phyloP scores from a whole-genome alignment of 1,284 basidiomycete genomes.

The Ustilago crameri region DNA sequence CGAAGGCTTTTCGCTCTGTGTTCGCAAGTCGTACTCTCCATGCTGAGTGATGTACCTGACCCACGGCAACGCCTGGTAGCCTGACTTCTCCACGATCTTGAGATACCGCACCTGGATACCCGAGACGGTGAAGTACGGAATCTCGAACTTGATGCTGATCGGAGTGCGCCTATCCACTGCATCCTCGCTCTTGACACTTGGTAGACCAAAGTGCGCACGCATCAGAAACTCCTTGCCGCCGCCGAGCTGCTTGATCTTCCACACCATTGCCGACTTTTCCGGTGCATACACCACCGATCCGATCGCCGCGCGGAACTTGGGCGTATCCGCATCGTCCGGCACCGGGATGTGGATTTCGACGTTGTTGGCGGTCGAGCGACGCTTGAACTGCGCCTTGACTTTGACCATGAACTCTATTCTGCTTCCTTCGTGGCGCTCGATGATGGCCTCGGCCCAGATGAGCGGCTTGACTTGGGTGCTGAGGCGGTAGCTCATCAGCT shows the following conservation, averaged over 20 bases:
- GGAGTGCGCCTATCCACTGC: constrained; percentile 85
- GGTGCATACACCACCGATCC: constrained; percentile 66
- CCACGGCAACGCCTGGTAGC: constrained; percentile 79
- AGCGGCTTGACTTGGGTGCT: constrained; percentile 96
- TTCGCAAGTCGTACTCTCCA: constrained; percentile 84
- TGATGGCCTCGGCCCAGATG: constrained; percentile 96
- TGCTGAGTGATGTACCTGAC: constrained; percentile 83
- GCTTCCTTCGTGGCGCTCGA: constrained; percentile 92
- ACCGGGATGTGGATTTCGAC: constrained; percentile 98
- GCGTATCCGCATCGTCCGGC: constrained; percentile 97
- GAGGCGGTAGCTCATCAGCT: constrained; percentile 95
- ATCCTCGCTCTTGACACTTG: constrained; percentile 73
- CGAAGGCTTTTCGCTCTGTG: constrained; percentile 64
- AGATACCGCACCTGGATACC: constrained; percentile 96
- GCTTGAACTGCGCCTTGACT: constrained; percentile 96
- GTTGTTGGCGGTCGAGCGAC: constrained; percentile 94
- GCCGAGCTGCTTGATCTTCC: constrained; percentile 68
- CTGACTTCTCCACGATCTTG: constrained; percentile 98
- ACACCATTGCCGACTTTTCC: constrained; percentile 67
- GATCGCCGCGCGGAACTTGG: constrained; percentile 79
- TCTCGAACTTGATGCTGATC: constrained; percentile 96
- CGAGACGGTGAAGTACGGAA: constrained; percentile 92
- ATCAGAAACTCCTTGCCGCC: constrained; percentile 67
- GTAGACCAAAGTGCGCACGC: constrained; percentile 67
- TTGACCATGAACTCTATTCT: constrained; percentile 98